These are phyloP conservation scores for Pichia kudriavzevii DNA, from an alignment of 1,139 yeast species.

Conservation along the genomic window DNA sequence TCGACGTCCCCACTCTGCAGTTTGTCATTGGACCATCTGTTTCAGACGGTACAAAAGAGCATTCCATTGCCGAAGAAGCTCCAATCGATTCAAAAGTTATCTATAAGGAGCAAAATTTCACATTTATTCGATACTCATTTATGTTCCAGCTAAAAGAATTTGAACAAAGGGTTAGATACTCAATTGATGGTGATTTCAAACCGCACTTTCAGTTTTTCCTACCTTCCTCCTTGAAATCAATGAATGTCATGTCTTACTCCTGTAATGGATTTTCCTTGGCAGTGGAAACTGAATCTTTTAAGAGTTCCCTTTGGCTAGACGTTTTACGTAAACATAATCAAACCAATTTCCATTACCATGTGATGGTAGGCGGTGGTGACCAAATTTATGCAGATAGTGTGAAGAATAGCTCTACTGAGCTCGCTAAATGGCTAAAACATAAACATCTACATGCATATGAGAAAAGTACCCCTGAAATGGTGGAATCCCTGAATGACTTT, in stretches of 20 bases:
- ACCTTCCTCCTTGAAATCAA: slow-evolving; percentile 52
- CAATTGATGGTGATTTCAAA: slow-evolving; percentile 37
- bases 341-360: slow-evolving; percentile 62
- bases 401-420: slow-evolving; percentile 47
- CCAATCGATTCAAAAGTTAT: slow-evolving; percentile 26
- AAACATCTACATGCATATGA: slow-evolving; percentile 34
- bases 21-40: slow-evolving; percentile 9
- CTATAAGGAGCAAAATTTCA: slow-evolving; percentile 40
- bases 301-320: slow-evolving; percentile 80
- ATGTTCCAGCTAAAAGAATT: slow-evolving; percentile 36
- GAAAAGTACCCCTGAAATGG: slow-evolving; percentile 41
- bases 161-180: slow-evolving; percentile 59
- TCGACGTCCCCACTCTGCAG: slow-evolving; percentile 8
- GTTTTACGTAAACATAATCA: slow-evolving; percentile 56
- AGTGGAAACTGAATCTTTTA: slow-evolving; percentile 54
- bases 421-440: slow-evolving; percentile 57
- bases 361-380: slow-evolving; percentile 96
- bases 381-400: slow-evolving; percentile 87
- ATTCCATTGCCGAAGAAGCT: background rate
- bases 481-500: slow-evolving; percentile 49
- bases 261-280: slow-evolving; percentile 89
- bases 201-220: slow-evolving; percentile 42
- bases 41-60: background rate
- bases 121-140: slow-evolving; percentile 60
- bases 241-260: slow-evolving; percentile 76